Evolutionary conservation across 495 filamentous ascomycete species (phyloP).

Genomic region (Hyphodiscus hymeniophilus): DNA sequence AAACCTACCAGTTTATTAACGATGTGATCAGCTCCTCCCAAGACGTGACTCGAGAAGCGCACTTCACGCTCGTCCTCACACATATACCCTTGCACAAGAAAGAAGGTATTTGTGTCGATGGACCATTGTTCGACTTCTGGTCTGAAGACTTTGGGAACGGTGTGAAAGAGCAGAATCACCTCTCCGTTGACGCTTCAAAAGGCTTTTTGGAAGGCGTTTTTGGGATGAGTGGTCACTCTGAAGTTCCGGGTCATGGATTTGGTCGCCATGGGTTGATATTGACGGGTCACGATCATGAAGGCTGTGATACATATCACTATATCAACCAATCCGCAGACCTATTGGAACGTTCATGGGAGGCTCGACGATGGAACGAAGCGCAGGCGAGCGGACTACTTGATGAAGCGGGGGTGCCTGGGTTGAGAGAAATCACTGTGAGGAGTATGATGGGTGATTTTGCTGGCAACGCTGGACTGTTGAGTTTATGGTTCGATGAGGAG

Average conservation of each 20-base stretch:
- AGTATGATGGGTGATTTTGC: conserved; percentile 97
- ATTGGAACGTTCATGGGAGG: conserved; percentile 35
- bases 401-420: conserved; percentile 35
- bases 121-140: conserved; percentile 69
- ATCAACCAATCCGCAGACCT: conserved; percentile 39
- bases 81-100: conserved; percentile 87
- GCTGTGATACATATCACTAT: conserved; percentile 82
- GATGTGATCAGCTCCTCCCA: conserved; percentile 55
- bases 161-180: conserved; percentile 85
- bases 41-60: conserved; percentile 55
- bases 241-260: conserved; percentile 43
- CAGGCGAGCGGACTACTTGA: conserved; percentile 24
- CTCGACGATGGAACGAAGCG: conserved; percentile 32
- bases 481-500: conserved; percentile 75
- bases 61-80: conserved; percentile 77
- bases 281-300: conserved; percentile 90
- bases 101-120: conserved; percentile 75
- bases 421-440: conserved; percentile 89
- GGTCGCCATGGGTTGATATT: conserved; percentile 64
- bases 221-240: conserved; percentile 56
- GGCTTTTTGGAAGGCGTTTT: conserved; percentile 72
- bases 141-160: conserved; percentile 53
- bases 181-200: conserved; percentile 56
- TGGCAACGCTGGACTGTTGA: conserved; percentile 81
- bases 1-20: conserved; percentile 73